These are phyloP conservation scores for Termitomyces sp. DNA, from an alignment of 768 basidiomycete genomes.

Conservation along the genomic window DNA sequence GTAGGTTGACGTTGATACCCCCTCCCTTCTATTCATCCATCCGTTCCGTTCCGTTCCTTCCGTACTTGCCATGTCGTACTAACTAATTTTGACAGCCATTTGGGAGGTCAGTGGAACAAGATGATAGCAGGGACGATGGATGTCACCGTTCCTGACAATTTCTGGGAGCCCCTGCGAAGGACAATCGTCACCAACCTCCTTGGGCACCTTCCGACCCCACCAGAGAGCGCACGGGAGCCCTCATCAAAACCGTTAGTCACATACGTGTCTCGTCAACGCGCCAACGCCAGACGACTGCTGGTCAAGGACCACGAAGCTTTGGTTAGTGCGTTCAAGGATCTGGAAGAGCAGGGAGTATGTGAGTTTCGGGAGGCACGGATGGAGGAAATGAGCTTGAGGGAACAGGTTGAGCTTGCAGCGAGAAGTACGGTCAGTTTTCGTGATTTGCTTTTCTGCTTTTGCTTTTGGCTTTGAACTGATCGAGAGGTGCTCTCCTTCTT, in stretches of 20 bases:
- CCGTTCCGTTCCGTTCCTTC: conserved; percentile 1
- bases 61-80: conserved; percentile 3
- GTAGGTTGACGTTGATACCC: conserved; percentile 22
- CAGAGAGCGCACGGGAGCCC: background rate
- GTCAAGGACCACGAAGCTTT: conserved; percentile 47
- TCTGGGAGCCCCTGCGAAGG: conserved; percentile 34
- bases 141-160: conserved; percentile 23
- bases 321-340: conserved; percentile 41
- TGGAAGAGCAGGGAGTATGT: conserved; percentile 50
- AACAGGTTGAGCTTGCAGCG: conserved; percentile 60
- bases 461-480: conserved; percentile 3
- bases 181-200: conserved; percentile 27
- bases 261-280: conserved; percentile 59
- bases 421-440: conserved; percentile 52
- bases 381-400: conserved; percentile 48
- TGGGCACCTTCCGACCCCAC: conserved; percentile 28
- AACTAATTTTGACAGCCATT: conserved; percentile 21
- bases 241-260: conserved; percentile 34
- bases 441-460: conserved; percentile 9
- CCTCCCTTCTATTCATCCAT: background rate
- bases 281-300: conserved; percentile 35
- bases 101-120: conserved; percentile 28
- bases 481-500: background rate
- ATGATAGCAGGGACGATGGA: conserved; percentile 34
- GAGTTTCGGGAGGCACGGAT: conserved; percentile 39